Evolutionary conservation across 768 basidiomycete genomes (phyloP), one percentile per base, ranked within the genome.

Genomic region (Termitomyces eurrhizus): DNA sequence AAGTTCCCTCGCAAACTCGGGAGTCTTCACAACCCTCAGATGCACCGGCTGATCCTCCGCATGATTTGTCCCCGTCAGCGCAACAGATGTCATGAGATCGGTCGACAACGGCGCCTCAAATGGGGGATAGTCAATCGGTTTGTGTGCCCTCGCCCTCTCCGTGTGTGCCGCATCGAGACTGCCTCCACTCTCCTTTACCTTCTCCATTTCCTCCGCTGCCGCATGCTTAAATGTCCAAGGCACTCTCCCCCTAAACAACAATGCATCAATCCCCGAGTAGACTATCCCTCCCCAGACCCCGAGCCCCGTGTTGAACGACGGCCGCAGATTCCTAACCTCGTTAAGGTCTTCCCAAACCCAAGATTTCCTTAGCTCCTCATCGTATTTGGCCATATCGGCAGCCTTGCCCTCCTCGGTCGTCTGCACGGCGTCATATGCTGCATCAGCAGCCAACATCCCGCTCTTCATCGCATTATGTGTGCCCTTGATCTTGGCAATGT

Each of bases 401-500:
- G 80, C 66, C 61, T 26, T 42, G 16, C 57, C 61, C 26, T 63
- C 67, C 33, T 59, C 59, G 16, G 49, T 58, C 9, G 67, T 37
- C 41, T 66, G 73, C 53, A 96, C 74, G 4, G 82, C 82, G 6
- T 86, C 80, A 65, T 80, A 94, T 0, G 92, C 92, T 0, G 91
- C 82, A 71, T 99, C 95, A 1, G 93, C 96, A 33, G 95, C 96
- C 21, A 98, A 80, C 90, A 98, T 98, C 33, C 97, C 97, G 41
- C 90, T 93, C 81, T 98, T 95, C 97, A 99, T 98, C 3, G 96
- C 95, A 61, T 95, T 98, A 71, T 98, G 97, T 0, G 95, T 96
- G 14, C 96, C 96, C 71, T 98, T 98, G 75, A 99, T 98, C 76
- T 97, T 98, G 14, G 95, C 90, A 12, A 97, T 83, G 75, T 98